These are phyloP conservation scores for Fusarium lyarnte DNA, from an alignment of 2,329 filamentous ascomycete genomes.

Conservation along the genomic window DNA sequence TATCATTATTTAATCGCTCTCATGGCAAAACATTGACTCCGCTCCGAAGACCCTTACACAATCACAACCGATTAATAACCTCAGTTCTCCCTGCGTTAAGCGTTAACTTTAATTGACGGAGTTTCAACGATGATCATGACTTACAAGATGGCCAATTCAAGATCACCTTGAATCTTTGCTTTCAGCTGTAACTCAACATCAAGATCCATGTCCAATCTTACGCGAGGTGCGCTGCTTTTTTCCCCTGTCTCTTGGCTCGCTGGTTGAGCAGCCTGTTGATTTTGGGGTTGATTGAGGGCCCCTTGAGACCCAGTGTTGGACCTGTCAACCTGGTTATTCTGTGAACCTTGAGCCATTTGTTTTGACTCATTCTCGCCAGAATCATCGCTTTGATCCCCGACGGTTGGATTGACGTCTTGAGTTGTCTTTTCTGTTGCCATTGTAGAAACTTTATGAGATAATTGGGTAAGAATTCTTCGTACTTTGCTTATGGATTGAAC, in stretches of 20 bases:
- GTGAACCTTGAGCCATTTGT: background rate
- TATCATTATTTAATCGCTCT: accelerated
- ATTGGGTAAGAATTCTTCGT: accelerated
- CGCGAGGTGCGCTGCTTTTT: conserved; percentile 20
- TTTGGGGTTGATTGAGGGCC: background rate
- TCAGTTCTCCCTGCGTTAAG: background rate
- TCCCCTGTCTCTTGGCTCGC: background rate
- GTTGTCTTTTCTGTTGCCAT: background rate
- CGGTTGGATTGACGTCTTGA: background rate
- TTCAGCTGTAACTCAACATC: conserved; percentile 23
- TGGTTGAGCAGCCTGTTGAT: background rate
- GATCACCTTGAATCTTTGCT: conserved; percentile 24
- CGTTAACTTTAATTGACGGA: accelerated
- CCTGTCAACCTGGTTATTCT: background rate
- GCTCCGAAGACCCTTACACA: background rate
- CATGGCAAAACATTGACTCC: accelerated
- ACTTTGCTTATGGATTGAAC: background rate
- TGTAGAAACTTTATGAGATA: accelerated
- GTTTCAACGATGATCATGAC: accelerated
- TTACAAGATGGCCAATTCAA: conserved; percentile 18
- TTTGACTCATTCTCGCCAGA: background rate
- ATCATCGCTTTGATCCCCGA: background rate
- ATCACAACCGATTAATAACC: accelerated
- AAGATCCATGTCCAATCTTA: conserved; percentile 24
- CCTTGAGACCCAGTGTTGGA: background rate